Percentiles rank a stretch among this genome's conserved stretches.
Conservation (phyloP, 2,329 filamentous ascomycete genomes). For the Fusarium siculi region DNA sequence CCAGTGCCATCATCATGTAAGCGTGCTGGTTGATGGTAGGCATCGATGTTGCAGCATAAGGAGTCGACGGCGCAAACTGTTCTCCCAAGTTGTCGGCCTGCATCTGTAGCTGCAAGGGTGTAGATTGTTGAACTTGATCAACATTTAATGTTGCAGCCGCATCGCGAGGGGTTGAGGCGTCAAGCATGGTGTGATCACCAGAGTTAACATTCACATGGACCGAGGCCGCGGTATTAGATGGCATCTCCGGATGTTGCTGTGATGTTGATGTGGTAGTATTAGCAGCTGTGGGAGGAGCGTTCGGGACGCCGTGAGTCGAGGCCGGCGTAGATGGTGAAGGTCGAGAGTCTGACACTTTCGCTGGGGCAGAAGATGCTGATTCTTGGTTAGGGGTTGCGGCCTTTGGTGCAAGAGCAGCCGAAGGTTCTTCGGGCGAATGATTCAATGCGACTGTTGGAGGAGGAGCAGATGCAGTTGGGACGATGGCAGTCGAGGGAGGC, state of each 20-base stretch:
- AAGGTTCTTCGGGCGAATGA: conserved; percentile 6
- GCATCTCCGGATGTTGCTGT: conserved; percentile 35
- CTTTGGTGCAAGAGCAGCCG: conserved; percentile 7
- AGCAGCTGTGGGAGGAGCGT: conserved; percentile 8
- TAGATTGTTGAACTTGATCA: conserved; percentile 32
- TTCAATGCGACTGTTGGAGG: conserved; percentile 9
- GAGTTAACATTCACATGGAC: conserved; percentile 23
- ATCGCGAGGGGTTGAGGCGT: conserved; percentile 28
- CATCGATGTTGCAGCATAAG: conserved; percentile 49
- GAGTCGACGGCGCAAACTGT: conserved; percentile 47
- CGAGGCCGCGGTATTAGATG: conserved; percentile 16
- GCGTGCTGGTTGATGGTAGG: conserved; percentile 51
- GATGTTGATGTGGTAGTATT: conserved; percentile 23
- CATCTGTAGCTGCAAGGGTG: conserved; percentile 33
- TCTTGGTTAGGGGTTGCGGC: conserved; percentile 13
- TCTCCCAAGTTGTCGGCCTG: conserved; percentile 36
- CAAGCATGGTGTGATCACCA: conserved; percentile 37
- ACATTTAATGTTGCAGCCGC: conserved; percentile 13
- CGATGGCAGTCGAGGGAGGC: conserved; percentile 6
- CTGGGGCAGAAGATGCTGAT: conserved; percentile 7
- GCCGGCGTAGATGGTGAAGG: conserved; percentile 39
- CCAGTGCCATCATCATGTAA: conserved; percentile 59
- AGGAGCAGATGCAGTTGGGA: conserved; percentile 5
- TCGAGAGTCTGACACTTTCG: conserved; percentile 7
- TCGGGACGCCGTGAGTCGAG: conserved; percentile 14